Percentiles rank a stretch among this genome's conserved stretches.
These are phyloP conservation scores for Debaryomyces castellii DNA, from an alignment of 805 yeast genomes.

Conservation along the genomic window DNA sequence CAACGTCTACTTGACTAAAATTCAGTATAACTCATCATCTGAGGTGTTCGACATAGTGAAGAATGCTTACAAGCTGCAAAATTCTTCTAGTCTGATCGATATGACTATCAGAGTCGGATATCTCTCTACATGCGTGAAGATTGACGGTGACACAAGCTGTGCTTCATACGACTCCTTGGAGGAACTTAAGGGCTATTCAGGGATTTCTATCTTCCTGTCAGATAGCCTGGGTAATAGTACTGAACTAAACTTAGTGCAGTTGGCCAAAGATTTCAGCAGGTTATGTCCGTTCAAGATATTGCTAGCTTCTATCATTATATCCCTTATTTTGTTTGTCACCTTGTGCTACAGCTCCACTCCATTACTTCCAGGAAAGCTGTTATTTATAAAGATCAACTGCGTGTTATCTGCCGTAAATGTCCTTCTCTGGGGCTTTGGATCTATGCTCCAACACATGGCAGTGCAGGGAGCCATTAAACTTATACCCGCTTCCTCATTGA, in stretches of 20 bases:
- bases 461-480: constrained; percentile 43
- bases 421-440: constrained; percentile 62
- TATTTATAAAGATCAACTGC: constrained; percentile 21
- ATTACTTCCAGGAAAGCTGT: constrained; percentile 43
- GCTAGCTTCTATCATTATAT: constrained; percentile 46
- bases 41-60: constrained; percentile 40
- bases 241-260: constrained; percentile 42
- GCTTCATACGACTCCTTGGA: constrained; percentile 26
- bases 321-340: constrained; percentile 39
- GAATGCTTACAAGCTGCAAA: constrained; percentile 30
- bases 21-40: constrained; percentile 48
- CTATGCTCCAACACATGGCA: constrained; percentile 65
- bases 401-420: constrained; percentile 34
- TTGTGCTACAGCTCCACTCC: constrained; percentile 49
- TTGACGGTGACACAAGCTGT: constrained; percentile 34
- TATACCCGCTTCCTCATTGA: constrained; percentile 51
- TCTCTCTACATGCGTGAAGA: constrained; percentile 53
- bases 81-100: constrained; percentile 31
- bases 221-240: constrained; percentile 16
- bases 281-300: constrained; percentile 56
- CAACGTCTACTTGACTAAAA: constrained; percentile 49
- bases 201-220: constrained; percentile 31
- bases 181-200: constrained; percentile 21
- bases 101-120: constrained; percentile 55
- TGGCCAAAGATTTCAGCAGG: constrained; percentile 46